Base-by-base conservation (phyloP, 176 grass and related monocot genomes). In the Pharus latifolius region DNA sequence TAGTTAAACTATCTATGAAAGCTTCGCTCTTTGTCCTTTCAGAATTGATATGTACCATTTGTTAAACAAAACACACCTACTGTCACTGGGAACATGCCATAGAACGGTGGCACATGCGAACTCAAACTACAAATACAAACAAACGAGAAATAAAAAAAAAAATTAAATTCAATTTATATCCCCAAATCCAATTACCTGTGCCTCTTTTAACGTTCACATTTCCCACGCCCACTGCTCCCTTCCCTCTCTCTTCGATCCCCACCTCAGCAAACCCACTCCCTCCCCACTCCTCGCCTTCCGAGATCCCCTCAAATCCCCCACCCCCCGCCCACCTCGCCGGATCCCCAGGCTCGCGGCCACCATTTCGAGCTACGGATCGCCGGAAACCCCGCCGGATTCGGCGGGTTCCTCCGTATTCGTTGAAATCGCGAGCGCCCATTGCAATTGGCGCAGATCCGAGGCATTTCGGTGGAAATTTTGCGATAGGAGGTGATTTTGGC, bases 201-300 rank as follows among this genome's bases (percentile, higher is more conserved):
- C 43, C 60, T 19, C 67, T 20, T 73, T 60, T 37, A 83, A 83
- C 80, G 85, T 88, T 88, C 75, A 14, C 75, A 79, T 76, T 76
- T 31, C 63, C 38, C 45, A 73, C 73, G 48, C 63, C 55, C 45
- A 2, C 44, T 37, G 3, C 60, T 57, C 35, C n/a, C 24, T 31
- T 12, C n/a, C 35, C 34, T 23, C 31, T 51, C 68, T 42, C 69
- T 26, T 43, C 60, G 47, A 55, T 35, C 69, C 78, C 59, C 78
- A 29, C 60, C 49, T 48, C 62, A 15, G 26, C 64, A 3, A 12
- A 31, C 42, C 73, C 45, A 17, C 31, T 62, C 7, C 7, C 4
- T 46, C 63, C 3, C 17, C 15, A 1, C 27, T 18, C 31, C 27
- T 22, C 23, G 8, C 3, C n/a, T 40, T 3, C 70, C 35, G 22